Evolutionary conservation across 139 green algal species (phyloP).

Genomic region (Desmodesmus armatus): DNA sequence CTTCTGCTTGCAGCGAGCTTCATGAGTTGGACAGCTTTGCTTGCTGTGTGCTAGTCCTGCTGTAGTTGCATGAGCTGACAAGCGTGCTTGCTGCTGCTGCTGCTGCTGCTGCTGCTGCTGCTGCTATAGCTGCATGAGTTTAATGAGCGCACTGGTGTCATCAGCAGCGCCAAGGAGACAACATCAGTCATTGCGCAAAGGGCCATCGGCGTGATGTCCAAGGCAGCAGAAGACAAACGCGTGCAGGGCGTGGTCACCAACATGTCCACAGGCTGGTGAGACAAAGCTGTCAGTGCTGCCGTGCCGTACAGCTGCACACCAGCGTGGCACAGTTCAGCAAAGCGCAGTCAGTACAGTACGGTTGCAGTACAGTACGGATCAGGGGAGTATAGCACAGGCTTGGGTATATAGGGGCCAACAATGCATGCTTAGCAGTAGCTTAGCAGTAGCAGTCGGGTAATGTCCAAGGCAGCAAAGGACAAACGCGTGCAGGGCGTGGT

Average conservation of each 20-base stretch:
- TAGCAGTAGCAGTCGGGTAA: background rate
- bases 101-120: background rate
- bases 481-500: slow-evolving; percentile 26
- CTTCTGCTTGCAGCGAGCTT: too few species aligned
- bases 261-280: slow-evolving; percentile 31
- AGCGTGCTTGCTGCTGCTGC: background rate
- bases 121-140: slow-evolving; percentile 34
- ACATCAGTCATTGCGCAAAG: slow-evolving; percentile 6
- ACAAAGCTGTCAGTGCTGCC: too few species aligned
- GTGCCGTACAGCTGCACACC: too few species aligned
- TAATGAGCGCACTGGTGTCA: slow-evolving; percentile 38
- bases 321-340: too few species aligned
- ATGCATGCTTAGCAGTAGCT: too few species aligned
- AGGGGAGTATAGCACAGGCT: too few species aligned
- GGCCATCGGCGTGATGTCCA: slow-evolving; percentile 22
- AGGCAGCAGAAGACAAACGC: slow-evolving; percentile 36
- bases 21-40: too few species aligned
- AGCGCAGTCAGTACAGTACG: too few species aligned
- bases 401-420: too few species aligned
- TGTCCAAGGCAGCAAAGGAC: slow-evolving; percentile 44
- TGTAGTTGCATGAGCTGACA: background rate
- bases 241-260: slow-evolving; percentile 29
- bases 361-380: too few species aligned
- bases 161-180: slow-evolving; percentile 28
- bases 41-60: too few species aligned